Base-by-base conservation (phyloP, 179 eudicot genomes). In the Drosera spatulata region DNA sequence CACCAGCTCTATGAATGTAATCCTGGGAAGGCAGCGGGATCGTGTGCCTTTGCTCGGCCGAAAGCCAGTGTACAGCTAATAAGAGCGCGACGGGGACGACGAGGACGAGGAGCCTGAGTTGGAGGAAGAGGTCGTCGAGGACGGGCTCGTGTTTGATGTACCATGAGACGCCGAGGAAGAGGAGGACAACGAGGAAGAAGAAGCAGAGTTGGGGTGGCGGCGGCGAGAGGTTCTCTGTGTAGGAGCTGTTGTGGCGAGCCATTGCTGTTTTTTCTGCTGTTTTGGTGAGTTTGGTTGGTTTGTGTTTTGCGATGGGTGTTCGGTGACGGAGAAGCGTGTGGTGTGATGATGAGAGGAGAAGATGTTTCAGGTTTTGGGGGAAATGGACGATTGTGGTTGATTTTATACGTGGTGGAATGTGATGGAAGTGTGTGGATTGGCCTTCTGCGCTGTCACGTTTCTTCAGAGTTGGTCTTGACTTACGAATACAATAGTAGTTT, bases 101-200 rank as follows among this genome's bases (percentile, higher is more conserved):
- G 77, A 84, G 73, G 64, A 88, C 70, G 38, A 72, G 4, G 43
- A 88, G 60, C 77, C 76, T 88, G 53, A 86, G 11, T 38, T 86
- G 86, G 51, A 60, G 75, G 80, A 89, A 73, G 1, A 89, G 12
- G 68, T 79, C 84, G 46, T 77, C 85, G 57, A 61, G 61, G 40
- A 62, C 73, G 46, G 83, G 79, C 64, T 84, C 89, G 52, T 87
- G 87, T 82, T 81, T 82, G 57, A 84, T 66, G 80, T 84, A 84
- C 87, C 84, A 82, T 13, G 83, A 74, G 74, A 89, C 71, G 4
- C 77, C 59, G n/a, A 86, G 53, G 48, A 82, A 72, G 44, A 80
- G 6, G 41, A 84, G 57, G 8, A 88, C 56, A 0, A 76, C 76
- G 22, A 55, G 41, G 10, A 89, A 49, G 57, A 89, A 71, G 72